Conservation (phyloP, 352 stramenopile genomes). For the Sclerospora graminicola region DNA sequence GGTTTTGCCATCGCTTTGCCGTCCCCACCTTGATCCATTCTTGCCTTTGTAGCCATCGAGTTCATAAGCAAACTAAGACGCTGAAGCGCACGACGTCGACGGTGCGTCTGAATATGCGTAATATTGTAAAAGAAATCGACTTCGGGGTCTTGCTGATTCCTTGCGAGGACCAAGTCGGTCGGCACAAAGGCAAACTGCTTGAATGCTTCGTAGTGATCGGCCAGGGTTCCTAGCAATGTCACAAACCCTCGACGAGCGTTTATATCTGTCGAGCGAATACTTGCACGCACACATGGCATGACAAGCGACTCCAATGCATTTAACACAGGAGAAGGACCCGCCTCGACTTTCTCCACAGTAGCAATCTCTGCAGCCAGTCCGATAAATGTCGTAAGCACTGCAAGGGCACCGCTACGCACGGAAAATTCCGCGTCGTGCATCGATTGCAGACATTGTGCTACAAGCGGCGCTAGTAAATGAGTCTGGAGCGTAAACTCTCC, state of each 20-base stretch:
- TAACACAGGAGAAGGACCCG: constrained; percentile 33
- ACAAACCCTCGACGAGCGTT: constrained; percentile 81
- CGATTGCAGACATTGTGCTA: constrained; percentile 67
- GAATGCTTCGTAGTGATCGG: constrained; percentile 34
- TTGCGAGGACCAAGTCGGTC: constrained; percentile 51
- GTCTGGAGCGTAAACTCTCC: constrained; percentile 43
- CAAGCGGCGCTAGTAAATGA: constrained; percentile 59
- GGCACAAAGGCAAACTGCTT: constrained; percentile 48
- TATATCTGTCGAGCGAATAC: constrained; percentile 65
- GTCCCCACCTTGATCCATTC: constrained; percentile 9
- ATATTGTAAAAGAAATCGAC: constrained; percentile 99
- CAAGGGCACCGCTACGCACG: constrained; percentile 63
- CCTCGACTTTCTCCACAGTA: constrained; percentile 6
- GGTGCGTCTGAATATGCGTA: constrained; percentile 97
- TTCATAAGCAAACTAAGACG: constrained; percentile 84
- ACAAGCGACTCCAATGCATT: constrained; percentile 82
- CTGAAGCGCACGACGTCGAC: constrained; percentile 87
- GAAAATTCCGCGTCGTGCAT: constrained; percentile 82
- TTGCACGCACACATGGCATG: constrained; percentile 82
- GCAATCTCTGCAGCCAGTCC: constrained; percentile 26
- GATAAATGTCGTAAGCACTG: constrained; percentile 47
- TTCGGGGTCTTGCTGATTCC: constrained; percentile 84
- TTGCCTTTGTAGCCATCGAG: constrained; percentile 40
- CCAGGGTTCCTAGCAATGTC: constrained; percentile 60
- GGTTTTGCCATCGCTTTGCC: constrained; percentile 13